phyloP scores from a whole-genome alignment of 306 rosid species.

The Vigna angularis region DNA sequence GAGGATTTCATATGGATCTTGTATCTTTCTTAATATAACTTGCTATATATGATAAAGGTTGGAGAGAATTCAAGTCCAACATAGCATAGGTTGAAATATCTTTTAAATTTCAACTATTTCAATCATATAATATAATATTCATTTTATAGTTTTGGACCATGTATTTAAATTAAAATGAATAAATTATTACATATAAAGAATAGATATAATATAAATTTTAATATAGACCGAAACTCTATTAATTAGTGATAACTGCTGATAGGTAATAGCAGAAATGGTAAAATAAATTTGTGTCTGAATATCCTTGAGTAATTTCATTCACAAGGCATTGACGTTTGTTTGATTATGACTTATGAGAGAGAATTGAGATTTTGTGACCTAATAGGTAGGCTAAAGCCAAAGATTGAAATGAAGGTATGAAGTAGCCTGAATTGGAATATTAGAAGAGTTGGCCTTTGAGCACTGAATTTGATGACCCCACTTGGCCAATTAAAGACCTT shows the following conservation, averaged over 20 bases:
- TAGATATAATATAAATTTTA: too few relatives aligned
- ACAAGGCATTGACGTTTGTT: not conserved
- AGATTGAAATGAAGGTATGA: conserved; percentile 37
- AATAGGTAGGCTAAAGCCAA: conserved; percentile 42
- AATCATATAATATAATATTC: not conserved
- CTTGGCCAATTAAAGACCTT: conserved; percentile 47
- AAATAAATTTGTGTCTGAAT: too few relatives aligned
- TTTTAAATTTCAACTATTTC: not conserved
- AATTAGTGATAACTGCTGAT: too few relatives aligned
- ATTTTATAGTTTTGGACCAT: not conserved
- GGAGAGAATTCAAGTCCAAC: not conserved
- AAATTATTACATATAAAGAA: too few relatives aligned
- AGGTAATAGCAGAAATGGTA: too few relatives aligned
- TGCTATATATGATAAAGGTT: not conserved
- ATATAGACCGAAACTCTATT: too few relatives aligned
- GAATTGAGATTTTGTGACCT: conserved; percentile 34
- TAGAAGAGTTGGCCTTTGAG: conserved; percentile 59
- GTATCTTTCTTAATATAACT: not conserved
- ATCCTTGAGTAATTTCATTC: not conserved
- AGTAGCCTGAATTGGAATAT: conserved; percentile 42
- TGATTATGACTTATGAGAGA: not conserved
- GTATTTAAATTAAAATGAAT: too few relatives aligned
- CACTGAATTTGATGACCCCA: conserved; percentile 49
- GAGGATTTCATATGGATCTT: not conserved
- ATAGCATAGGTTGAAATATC: not conserved